These are phyloP conservation scores for Cairneyella variabilis DNA, from an alignment of 495 filamentous ascomycete species.

Conservation along the genomic window DNA sequence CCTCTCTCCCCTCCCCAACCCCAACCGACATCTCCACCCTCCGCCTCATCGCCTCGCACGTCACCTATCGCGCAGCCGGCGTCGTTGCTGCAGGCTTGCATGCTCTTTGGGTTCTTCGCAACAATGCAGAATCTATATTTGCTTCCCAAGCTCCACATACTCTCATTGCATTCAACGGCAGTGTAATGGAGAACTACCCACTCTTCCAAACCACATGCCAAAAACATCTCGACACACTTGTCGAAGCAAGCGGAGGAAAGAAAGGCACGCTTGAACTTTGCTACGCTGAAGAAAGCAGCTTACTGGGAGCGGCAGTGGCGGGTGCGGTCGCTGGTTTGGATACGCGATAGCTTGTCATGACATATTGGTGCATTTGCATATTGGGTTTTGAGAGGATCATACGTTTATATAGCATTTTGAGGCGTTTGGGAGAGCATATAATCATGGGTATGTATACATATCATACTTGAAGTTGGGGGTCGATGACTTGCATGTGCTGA, in stretches of 20 bases:
- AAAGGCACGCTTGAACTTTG: constrained; percentile 45
- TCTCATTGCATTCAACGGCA: constrained; percentile 60
- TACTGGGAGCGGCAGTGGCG: constrained; percentile 59
- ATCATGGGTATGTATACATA: too few species aligned
- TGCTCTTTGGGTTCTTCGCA: constrained; percentile 56
- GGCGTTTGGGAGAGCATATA: too few species aligned
- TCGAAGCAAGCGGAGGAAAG: constrained; percentile 26
- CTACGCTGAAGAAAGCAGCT: constrained; percentile 54
- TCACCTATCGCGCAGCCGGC: constrained; percentile 58
- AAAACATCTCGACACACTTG: constrained; percentile 44
- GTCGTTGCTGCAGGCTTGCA: constrained; percentile 59
- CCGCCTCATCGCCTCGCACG: constrained; percentile 47
- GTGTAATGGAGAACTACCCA: constrained; percentile 63
- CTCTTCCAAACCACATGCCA: constrained; percentile 47
- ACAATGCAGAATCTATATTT: constrained; percentile 37
- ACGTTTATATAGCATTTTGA: too few species aligned
- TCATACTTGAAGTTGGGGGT: too few species aligned
- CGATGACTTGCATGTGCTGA: too few species aligned
- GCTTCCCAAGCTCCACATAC: constrained; percentile 16
- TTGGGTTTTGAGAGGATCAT: too few species aligned
- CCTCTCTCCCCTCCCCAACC: constrained; percentile 38
- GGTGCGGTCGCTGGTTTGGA: constrained; percentile 46
- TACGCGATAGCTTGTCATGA: too few species aligned
- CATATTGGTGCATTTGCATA: neutral
- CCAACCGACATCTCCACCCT: constrained; percentile 50